These are phyloP conservation scores for Globisporangium acanthophoron DNA, from an alignment of 352 stramenopile genomes.

Conservation along the genomic window DNA sequence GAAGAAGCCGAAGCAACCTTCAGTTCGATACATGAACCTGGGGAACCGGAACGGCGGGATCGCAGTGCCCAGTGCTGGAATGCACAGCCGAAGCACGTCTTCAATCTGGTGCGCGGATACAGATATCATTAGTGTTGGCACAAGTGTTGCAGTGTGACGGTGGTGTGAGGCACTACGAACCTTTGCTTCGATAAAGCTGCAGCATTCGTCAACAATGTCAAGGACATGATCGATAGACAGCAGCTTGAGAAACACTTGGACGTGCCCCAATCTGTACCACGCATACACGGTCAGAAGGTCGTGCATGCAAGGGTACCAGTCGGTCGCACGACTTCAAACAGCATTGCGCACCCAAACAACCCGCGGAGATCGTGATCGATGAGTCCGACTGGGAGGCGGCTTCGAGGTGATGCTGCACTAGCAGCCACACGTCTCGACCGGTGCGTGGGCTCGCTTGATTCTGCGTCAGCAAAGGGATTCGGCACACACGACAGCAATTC, in stretches of 20 bases:
- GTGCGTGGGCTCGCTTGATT: constrained; percentile 1
- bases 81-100: constrained; percentile 64
- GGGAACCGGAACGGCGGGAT: constrained; percentile 76
- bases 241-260: constrained; percentile 21
- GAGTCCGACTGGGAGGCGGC: constrained; percentile 11
- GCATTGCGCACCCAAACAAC: constrained; percentile 10
- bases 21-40: constrained; percentile 35
- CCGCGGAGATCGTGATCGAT: neutral
- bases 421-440: neutral
- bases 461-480: constrained; percentile 18
- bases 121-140: no score
- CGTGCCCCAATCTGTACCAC: constrained; percentile 14
- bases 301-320: neutral
- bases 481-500: constrained; percentile 17
- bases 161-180: constrained; percentile 7
- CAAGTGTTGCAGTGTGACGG: no score
- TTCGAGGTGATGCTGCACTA: neutral
- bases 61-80: constrained; percentile 58
- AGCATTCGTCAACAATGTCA: constrained; percentile 27
- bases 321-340: no score
- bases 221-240: constrained; percentile 23
- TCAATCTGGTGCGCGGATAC: constrained; percentile 26
- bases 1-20: constrained; percentile 75
- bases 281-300: neutral
- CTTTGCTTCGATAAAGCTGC: constrained; percentile 30